These are phyloP conservation scores for Ophiostoma sp. DNA, from an alignment of 2,329 filamentous ascomycete species.

Conservation along the genomic window DNA sequence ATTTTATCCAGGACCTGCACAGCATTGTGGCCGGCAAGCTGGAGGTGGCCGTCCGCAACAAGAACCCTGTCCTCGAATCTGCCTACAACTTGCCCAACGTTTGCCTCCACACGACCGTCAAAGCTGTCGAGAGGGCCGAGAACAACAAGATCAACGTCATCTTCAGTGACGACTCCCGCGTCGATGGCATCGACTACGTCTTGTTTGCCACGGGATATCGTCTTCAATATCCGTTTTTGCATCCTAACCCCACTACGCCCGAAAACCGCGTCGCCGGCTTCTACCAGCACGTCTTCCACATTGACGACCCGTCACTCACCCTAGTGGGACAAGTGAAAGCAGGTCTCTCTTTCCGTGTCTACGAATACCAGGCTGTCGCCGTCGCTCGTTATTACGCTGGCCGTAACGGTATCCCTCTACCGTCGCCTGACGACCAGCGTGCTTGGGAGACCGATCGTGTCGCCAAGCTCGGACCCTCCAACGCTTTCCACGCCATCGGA, in stretches of 20 bases:
- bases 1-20: constrained; percentile 55
- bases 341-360: constrained; percentile 41
- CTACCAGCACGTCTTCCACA: constrained; percentile 42
- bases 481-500: constrained; percentile 21
- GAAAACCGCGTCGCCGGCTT: constrained; percentile 36
- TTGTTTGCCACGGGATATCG: constrained; percentile 62
- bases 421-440: constrained; percentile 35
- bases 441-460: constrained; percentile 36
- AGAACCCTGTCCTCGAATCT: constrained; percentile 53
- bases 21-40: constrained; percentile 39
- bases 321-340: constrained; percentile 42
- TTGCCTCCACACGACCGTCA: constrained; percentile 44
- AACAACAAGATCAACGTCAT: constrained; percentile 42
- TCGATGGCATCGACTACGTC: constrained; percentile 54
- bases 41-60: constrained; percentile 49
- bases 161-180: constrained; percentile 53
- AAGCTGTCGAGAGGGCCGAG: constrained; percentile 37
- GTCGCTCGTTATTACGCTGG: constrained; percentile 39
- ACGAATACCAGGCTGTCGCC: constrained; percentile 43
- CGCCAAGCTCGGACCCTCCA: neutral
- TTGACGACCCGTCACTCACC: constrained; percentile 39
- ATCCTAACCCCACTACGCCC: constrained; percentile 25
- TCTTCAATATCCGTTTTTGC: constrained; percentile 57
- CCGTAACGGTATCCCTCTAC: constrained; percentile 33
- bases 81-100: constrained; percentile 58